Base-by-base conservation (phyloP, 768 basidiomycete genomes). In the Coprinopsis strossmayeri region DNA sequence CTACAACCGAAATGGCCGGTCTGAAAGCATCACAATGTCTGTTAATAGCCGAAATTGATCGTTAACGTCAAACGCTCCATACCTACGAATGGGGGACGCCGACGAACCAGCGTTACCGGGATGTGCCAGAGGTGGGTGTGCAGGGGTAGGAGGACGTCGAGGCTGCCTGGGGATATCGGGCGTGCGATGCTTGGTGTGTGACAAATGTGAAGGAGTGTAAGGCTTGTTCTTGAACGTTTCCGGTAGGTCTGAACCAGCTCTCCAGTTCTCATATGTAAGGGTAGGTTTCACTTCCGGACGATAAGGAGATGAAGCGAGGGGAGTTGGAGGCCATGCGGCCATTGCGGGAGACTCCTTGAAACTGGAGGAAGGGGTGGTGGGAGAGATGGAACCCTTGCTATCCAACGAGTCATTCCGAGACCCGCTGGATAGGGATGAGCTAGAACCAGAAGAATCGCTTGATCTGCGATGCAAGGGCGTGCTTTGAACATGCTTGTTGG, bases 301-400 rank as follows among this genome's bases (percentile, higher is more conserved):
- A 50, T 45, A 45, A 45, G 42, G 42, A 18, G 34, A 20, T 15
- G 43, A 9, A 17, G 25, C 27, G 50, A 45, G 38, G 15, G 43
- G 48, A 25, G 35, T n/a, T 30, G 3, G 5, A 3, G 43, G 43
- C 44, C 45, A 46, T n/a, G 34, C 24, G n/a, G 44, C 28, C 18
- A 3, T 38, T 3, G 44, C 46, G 25, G 50, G 50, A 45, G 50
- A 51, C 18, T 51, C 50, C 35, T 51, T 51, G 50, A 51, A 51
- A 27, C 50, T 51, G 1, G 50, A 46, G 24, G 50, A 45, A n/a
- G 50, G 50, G 15, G 50, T 51, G 3, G 49, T 50, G 7, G 43
- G 43, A 37, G 37, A 45, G 23, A 45, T 35, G 3, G 50, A 51
- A 21, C 34, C 34, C 20, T 18, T 27, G 38, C 45, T 51, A 13